Evolutionary conservation across 176 grass and related monocot genomes (phyloP).

Genomic region (Aegilops tauschii): DNA sequence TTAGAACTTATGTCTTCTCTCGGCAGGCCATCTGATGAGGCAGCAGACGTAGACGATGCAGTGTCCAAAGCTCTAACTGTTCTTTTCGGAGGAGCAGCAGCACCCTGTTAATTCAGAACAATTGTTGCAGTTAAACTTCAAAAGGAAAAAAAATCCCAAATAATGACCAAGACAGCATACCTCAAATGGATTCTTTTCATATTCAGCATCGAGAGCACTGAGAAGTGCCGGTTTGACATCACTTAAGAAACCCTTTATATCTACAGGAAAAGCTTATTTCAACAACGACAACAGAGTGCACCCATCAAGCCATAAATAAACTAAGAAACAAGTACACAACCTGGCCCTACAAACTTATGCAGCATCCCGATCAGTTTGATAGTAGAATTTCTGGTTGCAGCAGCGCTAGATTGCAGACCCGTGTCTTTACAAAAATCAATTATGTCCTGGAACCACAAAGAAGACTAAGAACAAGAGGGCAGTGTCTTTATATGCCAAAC

Average conservation of each 20-base stretch:
- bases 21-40: constrained; percentile 78
- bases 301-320: constrained; percentile 27
- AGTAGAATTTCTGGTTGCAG: constrained; percentile 86
- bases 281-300: background rate
- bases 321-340: constrained; percentile 42
- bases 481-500: background rate
- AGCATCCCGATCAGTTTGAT: constrained; percentile 92
- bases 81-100: constrained; percentile 77
- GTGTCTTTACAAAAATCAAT: constrained; percentile 99
- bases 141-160: background rate
- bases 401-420: constrained; percentile 82
- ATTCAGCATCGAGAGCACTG: constrained; percentile 80
- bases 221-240: constrained; percentile 97
- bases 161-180: constrained; percentile 24
- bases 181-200: constrained; percentile 98
- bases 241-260: constrained; percentile 93
- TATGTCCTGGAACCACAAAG: constrained; percentile 66
- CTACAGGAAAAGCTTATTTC: constrained; percentile 46
- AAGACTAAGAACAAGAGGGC: constrained; percentile 20
- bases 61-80: constrained; percentile 67
- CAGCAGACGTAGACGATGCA: constrained; percentile 46
- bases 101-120: constrained; percentile 58
- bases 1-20: constrained; percentile 94
- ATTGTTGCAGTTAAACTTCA: background rate
- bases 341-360: constrained; percentile 98